These are phyloP conservation scores for Hymenoscyphus linearis DNA, from an alignment of 2,329 filamentous ascomycete genomes.

Conservation along the genomic window DNA sequence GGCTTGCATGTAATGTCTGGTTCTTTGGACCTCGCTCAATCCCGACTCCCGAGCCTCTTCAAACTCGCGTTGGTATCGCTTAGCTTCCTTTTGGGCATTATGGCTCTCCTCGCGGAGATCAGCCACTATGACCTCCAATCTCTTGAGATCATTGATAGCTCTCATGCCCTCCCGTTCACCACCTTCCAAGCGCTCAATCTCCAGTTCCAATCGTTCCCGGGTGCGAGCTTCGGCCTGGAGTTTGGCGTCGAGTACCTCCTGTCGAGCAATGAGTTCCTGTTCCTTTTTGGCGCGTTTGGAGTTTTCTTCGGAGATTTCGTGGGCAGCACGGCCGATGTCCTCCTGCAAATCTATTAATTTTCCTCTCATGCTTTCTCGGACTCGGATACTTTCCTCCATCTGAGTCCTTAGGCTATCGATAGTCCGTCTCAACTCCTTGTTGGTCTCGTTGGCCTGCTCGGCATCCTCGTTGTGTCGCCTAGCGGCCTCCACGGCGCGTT, in stretches of 20 bases:
- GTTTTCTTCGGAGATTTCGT: conserved; percentile 78
- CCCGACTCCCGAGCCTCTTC: conserved; percentile 77
- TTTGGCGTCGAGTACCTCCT: conserved; percentile 72
- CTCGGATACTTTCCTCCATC: conserved; percentile 77
- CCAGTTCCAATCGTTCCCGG: conserved; percentile 59
- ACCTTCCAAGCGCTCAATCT: conserved; percentile 59
- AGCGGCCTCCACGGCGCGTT: conserved; percentile 58
- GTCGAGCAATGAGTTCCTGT: conserved; percentile 70
- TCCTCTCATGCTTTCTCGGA: conserved; percentile 76
- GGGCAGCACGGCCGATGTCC: conserved; percentile 75
- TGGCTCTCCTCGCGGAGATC: conserved; percentile 63
- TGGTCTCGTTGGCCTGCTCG: conserved; percentile 52
- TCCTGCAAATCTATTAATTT: conserved; percentile 84
- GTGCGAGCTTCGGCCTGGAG: conserved; percentile 70
- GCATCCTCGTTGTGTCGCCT: conserved; percentile 56
- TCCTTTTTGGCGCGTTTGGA: conserved; percentile 73
- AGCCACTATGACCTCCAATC: conserved; percentile 49
- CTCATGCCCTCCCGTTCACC: conserved; percentile 62
- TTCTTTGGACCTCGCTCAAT: conserved; percentile 74
- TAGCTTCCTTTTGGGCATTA: conserved; percentile 39
- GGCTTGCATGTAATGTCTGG: conserved; percentile 69
- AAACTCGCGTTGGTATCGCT: conserved; percentile 70
- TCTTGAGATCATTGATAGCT: conserved; percentile 57
- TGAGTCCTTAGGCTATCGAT: conserved; percentile 71
- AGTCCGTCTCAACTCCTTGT: conserved; percentile 68